Base-by-base conservation (phyloP, 805 yeast genomes). In the Yamadazyma nakazawae region DNA sequence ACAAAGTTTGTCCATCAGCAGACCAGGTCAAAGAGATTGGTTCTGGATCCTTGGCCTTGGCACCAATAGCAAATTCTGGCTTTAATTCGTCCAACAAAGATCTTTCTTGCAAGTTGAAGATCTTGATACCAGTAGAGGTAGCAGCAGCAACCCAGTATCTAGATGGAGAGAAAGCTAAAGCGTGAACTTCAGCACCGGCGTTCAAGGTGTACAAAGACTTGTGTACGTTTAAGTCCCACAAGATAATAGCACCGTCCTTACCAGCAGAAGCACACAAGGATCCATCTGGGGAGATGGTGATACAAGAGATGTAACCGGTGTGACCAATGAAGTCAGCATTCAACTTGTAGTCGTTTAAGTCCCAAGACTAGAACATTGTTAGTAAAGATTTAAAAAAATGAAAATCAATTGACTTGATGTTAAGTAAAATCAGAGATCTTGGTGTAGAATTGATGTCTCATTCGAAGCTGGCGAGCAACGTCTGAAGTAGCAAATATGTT, bases 61-160 rank as follows among this genome's bases (percentile, higher is more conserved):
- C 85, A 57, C 79, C 74, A 67, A 85, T 80, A 67, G 94, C 88
- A 71, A 89, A 88, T 80, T 94, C 98, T 73, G 98, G 97, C 80
- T 88, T 91, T 78, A 94, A 87, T 81, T 91, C 97, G 70, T 91
- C 98, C 77, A 90, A 87, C 74, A 91, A 81, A 65, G 79, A 79
- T 79, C 95, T 85, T 79, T 87, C 91, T 80, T 90, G 94, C 75
- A 94, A 85, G 85, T 91, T 88, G 88, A 84, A 94, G 83, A 94
- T 85, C 88, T 91, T 92, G 82, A 94, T 89, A 70, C 97, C 94
- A 61, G 96, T 79, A 60, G 97, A 79, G 66, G 99, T 94, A 70
- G 99, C 98, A 79, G 98, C 99, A 74, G 96, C 92, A 76, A 94
- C 87, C 99, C 99, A 94, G 95, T 88, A 94, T 86, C 99, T 91